Percentiles rank a stretch among this genome's conserved stretches.
These are phyloP conservation scores for Ceratocystis lukuohia DNA, from an alignment of 2,329 filamentous ascomycete genomes.

Conservation along the genomic window DNA sequence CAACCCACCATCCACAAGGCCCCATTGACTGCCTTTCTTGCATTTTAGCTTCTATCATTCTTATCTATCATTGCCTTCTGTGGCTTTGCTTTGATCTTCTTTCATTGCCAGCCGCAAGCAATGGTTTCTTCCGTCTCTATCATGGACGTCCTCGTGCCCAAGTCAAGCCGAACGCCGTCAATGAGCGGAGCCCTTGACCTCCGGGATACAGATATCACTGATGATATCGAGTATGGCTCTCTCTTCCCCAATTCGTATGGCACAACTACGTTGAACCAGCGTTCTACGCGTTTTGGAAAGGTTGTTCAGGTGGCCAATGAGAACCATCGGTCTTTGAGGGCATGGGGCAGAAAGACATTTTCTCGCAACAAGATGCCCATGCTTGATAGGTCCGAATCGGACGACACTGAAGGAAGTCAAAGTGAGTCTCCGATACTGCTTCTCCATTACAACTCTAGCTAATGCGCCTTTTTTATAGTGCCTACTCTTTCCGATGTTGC, in stretches of 20 bases:
- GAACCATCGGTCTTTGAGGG: conserved; percentile 17
- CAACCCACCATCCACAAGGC: not conserved
- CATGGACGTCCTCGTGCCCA: conserved; percentile 12
- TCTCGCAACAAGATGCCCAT: conserved; percentile 13
- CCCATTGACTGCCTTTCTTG: conserved; percentile 9
- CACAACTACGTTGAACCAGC: conserved; percentile 12
- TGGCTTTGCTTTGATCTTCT: not conserved
- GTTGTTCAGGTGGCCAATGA: conserved; percentile 13
- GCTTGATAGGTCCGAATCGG: conserved; percentile 14
- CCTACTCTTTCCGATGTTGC: not conserved
- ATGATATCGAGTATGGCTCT: conserved; percentile 17
- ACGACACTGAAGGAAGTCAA: conserved; percentile 9
- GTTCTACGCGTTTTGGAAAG: conserved; percentile 7
- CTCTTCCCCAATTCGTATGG: conserved; percentile 17
- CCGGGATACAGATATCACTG: conserved; percentile 18
- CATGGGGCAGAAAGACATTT: conserved; percentile 17
- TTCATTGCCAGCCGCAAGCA: not conserved
- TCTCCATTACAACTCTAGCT: not conserved
- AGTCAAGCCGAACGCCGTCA: conserved; percentile 13
- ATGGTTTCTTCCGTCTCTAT: conserved; percentile 6
- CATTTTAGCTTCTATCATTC: conserved; percentile 12
- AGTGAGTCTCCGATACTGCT: not conserved
- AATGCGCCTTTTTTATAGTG: not conserved
- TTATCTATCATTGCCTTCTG: not conserved
- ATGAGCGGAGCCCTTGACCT: conserved; percentile 17